These are phyloP conservation scores for Boechera stricta DNA, from an alignment of 345 rosid genomes.

Conservation along the genomic window DNA sequence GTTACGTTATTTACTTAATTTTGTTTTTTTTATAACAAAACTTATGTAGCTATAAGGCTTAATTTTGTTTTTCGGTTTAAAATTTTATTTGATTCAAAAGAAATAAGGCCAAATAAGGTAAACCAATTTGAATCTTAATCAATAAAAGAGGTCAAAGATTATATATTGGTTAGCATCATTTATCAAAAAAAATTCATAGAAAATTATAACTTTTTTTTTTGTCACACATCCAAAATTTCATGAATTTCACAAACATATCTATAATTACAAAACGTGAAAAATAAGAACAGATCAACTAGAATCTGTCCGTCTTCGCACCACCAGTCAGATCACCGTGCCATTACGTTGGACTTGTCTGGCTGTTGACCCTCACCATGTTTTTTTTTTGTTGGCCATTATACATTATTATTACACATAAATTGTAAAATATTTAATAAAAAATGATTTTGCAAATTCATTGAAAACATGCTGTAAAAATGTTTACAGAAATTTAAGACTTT, in stretches of 20 bases:
- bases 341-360: not conserved
- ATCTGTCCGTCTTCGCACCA: not conserved
- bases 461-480: conserved; percentile 4
- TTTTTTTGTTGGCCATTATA: not conserved
- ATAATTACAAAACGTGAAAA: no score
- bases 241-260: no score
- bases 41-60: not conserved
- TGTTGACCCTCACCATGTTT: not conserved
- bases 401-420: not conserved
- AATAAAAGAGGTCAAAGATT: no score
- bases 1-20: not conserved
- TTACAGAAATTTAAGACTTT: not conserved
- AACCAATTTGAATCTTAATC: not conserved
- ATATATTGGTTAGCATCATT: no score
- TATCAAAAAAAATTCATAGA: no score
- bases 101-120: not conserved
- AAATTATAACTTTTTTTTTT: no score
- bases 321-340: not conserved
- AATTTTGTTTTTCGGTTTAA: not conserved
- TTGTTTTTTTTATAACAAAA: not conserved
- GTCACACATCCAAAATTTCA: no score
- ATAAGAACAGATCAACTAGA: no score
- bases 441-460: not conserved
- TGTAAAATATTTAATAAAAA: not conserved
- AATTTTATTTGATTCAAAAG: not conserved